A percentile compares a stretch with the other conserved stretches of the same genome.
These are phyloP conservation scores for Lanzia echinophila DNA, from an alignment of 2,329 filamentous ascomycete genomes.

Conservation along the genomic window DNA sequence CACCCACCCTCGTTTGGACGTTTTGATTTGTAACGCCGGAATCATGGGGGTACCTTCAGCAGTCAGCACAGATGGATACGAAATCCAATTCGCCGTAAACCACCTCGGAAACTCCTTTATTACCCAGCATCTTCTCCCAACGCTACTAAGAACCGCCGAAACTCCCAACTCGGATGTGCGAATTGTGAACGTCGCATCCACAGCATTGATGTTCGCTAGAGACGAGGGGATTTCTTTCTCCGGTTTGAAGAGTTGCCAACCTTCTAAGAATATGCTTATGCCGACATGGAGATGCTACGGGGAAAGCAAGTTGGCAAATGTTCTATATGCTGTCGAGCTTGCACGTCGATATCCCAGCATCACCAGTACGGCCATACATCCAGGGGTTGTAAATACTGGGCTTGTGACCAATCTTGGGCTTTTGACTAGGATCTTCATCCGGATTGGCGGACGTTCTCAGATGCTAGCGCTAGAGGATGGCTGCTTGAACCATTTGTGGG, in stretches of 20 bases:
- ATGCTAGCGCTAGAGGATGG: not conserved
- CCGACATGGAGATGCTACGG: constrained; percentile 31
- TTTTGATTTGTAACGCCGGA: constrained; percentile 41
- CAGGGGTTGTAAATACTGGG: constrained; percentile 27
- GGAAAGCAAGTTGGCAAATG: constrained; percentile 43
- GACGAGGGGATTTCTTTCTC: constrained; percentile 7
- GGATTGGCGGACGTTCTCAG: not conserved
- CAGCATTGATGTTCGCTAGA: not conserved
- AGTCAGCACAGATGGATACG: constrained; percentile 40
- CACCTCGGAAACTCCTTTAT: constrained; percentile 42
- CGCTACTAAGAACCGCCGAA: constrained; percentile 25
- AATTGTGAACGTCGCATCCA: constrained; percentile 6
- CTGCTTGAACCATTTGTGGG: not conserved
- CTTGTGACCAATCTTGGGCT: constrained; percentile 1
- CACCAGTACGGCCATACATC: constrained; percentile 35
- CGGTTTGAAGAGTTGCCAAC: constrained; percentile 9
- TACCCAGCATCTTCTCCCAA: constrained; percentile 32
- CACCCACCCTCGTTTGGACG: constrained; percentile 34
- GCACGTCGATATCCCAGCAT: constrained; percentile 35
- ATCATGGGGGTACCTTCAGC: constrained; percentile 35
- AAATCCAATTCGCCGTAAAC: constrained; percentile 43
- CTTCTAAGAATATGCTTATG: constrained; percentile 8
- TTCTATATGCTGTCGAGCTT: constrained; percentile 38
- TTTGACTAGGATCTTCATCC: not conserved
- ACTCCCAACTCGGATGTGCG: constrained; percentile 16